Evolutionary conservation across 2,329 filamentous ascomycete species (phyloP).

Genomic region (Thielaviopsis ethacetica): DNA sequence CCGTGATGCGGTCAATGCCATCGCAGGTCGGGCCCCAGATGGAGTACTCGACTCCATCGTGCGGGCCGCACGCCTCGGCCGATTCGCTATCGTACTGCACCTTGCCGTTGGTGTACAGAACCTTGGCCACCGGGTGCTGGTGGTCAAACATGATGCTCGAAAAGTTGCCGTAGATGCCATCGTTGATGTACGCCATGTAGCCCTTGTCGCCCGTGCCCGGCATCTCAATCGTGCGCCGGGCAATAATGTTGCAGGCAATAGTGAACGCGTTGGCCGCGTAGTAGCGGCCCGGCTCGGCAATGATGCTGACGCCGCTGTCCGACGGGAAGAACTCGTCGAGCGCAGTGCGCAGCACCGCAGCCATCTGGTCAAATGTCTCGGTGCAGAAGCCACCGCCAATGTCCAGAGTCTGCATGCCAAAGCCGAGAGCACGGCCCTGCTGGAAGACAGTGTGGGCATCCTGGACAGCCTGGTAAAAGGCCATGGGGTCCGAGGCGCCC

Average conservation of each 20-base stretch:
- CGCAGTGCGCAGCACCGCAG: conserved; percentile 58
- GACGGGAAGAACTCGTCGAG: conserved; percentile 80
- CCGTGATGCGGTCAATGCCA: conserved; percentile 85
- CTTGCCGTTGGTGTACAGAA: conserved; percentile 48
- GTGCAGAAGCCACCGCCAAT: conserved; percentile 86
- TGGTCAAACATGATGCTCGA: conserved; percentile 99
- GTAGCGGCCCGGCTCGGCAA: conserved; percentile 91
- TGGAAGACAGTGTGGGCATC: conserved; percentile 84
- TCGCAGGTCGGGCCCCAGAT: conserved; percentile 98
- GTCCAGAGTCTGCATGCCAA: conserved; percentile 71
- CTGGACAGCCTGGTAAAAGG: conserved; percentile 78
- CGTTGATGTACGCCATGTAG: conserved; percentile 97
- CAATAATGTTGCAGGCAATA: conserved; percentile 88
- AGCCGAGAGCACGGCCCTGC: conserved; percentile 61
- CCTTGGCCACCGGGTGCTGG: conserved; percentile 73
- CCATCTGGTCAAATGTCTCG: conserved; percentile 86
- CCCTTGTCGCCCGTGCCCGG: conserved; percentile 47
- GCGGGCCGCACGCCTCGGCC: conserved; percentile 26
- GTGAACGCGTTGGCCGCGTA: conserved; percentile 91
- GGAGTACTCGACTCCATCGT: conserved; percentile 58
- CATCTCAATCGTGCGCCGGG: conserved; percentile 73
- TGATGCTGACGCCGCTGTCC: conserved; percentile 55
- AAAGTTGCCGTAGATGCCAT: conserved; percentile 96
- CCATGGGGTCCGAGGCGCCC: conserved; percentile 80
- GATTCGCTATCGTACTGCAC: conserved; percentile 40